These are phyloP conservation scores for Scheffersomyces insectosa DNA, from an alignment of 1,139 yeast genomes.

Conservation along the genomic window DNA sequence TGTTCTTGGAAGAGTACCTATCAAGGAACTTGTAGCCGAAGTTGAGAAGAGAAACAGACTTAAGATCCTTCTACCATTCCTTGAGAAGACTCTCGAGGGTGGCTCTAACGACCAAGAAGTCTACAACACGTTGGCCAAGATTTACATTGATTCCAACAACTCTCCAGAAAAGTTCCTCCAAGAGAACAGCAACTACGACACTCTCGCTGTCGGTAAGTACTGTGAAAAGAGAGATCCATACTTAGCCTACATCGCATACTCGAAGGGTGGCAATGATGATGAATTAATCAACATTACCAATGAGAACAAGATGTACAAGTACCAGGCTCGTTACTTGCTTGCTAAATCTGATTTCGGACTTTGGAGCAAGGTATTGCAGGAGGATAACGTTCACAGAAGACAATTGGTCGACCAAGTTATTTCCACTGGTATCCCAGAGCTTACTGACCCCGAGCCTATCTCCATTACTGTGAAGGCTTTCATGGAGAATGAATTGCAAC, in stretches of 20 bases:
- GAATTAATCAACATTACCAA: conserved; percentile 91
- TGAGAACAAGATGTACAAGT: conserved; percentile 97
- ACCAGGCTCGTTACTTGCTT: conserved; percentile 93
- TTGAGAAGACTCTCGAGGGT: conserved; percentile 84
- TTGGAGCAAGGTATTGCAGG: conserved; percentile 77
- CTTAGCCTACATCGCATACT: conserved; percentile 94
- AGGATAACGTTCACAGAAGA: conserved; percentile 83
- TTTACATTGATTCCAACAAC: conserved; percentile 95
- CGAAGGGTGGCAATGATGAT: conserved; percentile 88
- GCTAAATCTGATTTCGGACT: conserved; percentile 78
- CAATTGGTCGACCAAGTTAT: conserved; percentile 91
- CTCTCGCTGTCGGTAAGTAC: conserved; percentile 93
- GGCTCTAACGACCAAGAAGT: conserved; percentile 93
- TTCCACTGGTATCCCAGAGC: conserved; percentile 95
- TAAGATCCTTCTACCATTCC: conserved; percentile 86
- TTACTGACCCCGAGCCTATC: conserved; percentile 93
- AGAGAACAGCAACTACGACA: conserved; percentile 87
- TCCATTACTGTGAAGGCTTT: conserved; percentile 95
- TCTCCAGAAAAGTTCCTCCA: conserved; percentile 95
- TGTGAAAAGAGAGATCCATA: conserved; percentile 99
- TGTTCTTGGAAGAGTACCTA: conserved; percentile 93
- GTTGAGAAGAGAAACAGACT: conserved; percentile 96
- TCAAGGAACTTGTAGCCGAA: conserved; percentile 84
- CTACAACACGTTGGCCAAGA: conserved; percentile 92
- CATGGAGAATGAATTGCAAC: conserved; percentile 92